These are phyloP conservation scores for Discostella stelligeroides DNA, from an alignment of 108 stramenopile genomes.

Conservation along the genomic window DNA sequence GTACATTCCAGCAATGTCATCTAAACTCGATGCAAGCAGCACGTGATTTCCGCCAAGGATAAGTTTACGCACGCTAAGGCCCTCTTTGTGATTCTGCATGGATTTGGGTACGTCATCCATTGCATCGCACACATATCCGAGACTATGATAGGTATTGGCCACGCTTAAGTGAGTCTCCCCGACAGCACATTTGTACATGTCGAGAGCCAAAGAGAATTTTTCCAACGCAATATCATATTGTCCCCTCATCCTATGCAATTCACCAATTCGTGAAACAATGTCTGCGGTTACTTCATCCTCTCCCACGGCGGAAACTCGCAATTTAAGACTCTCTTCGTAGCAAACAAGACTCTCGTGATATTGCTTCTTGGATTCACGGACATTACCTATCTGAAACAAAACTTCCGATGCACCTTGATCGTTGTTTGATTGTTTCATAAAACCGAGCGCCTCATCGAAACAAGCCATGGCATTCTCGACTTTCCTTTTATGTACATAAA, in stretches of 20 bases:
- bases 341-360: slow-evolving; percentile 32
- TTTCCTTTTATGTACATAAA: slow-evolving; percentile 29
- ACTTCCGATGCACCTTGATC: slow-evolving; percentile 43
- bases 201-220: slow-evolving; percentile 41
- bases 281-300: slow-evolving; percentile 53
- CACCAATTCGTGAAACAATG: slow-evolving; percentile 41
- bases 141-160: slow-evolving; percentile 41
- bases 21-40: slow-evolving; percentile 50
- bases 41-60: slow-evolving; percentile 51
- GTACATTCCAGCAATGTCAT: slow-evolving; percentile 55
- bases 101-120: slow-evolving; percentile 38
- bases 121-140: slow-evolving; percentile 50
- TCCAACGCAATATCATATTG: slow-evolving; percentile 41
- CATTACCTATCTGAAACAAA: slow-evolving; percentile 41
- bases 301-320: slow-evolving; percentile 30
- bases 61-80: slow-evolving; percentile 45
- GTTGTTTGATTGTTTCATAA: slow-evolving; percentile 28
- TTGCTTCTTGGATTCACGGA: slow-evolving; percentile 41
- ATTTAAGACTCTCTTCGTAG: slow-evolving; percentile 37
- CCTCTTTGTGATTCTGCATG: slow-evolving; percentile 55
- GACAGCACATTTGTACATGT: slow-evolving; percentile 34
- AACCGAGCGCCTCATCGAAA: slow-evolving; percentile 48
- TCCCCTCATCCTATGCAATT: slow-evolving; percentile 29
- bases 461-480: slow-evolving; percentile 40
- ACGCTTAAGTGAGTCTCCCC: slow-evolving; percentile 50